These are phyloP conservation scores for Cladosporium phlei DNA, from an alignment of 2,329 filamentous ascomycete genomes.

Conservation along the genomic window DNA sequence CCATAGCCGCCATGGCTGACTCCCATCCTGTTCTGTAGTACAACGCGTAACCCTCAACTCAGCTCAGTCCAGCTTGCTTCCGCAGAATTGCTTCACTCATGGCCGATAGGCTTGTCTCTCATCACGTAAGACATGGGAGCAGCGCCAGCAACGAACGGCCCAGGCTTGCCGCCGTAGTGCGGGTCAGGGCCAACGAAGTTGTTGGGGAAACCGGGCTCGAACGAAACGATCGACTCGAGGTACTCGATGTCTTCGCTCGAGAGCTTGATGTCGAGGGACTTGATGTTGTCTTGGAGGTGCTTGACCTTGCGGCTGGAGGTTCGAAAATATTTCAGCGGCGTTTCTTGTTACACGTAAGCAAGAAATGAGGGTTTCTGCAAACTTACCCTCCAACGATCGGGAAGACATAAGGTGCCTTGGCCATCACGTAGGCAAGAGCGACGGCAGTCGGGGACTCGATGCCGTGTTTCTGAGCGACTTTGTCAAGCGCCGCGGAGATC, in stretches of 20 bases:
- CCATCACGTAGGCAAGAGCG: slow-evolving; percentile 66
- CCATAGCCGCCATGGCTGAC: no score
- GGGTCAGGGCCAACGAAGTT: slow-evolving; percentile 48
- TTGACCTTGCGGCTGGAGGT: slow-evolving; percentile 52
- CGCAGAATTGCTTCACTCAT: slow-evolving; percentile 25
- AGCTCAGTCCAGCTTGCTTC: no score
- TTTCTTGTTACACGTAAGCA: no score
- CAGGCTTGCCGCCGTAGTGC: slow-evolving; percentile 23
- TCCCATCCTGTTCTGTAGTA: no score
- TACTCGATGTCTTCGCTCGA: slow-evolving; percentile 58
- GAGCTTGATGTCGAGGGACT: slow-evolving; percentile 59
- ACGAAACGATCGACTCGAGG: slow-evolving; percentile 58
- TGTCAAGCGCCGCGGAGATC: slow-evolving; percentile 55
- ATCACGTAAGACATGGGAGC: slow-evolving; percentile 27
- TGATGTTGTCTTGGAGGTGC: slow-evolving; percentile 66
- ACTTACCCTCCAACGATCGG: slow-evolving; percentile 61
- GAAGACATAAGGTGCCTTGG: slow-evolving; percentile 67
- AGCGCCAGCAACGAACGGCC: slow-evolving; percentile 22
- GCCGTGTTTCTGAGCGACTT: slow-evolving; percentile 54
- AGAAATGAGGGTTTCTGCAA: no score
- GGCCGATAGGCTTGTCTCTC: slow-evolving; percentile 29
- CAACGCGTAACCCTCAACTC: no score
- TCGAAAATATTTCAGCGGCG: no score
- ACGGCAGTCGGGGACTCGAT: slow-evolving; percentile 30
- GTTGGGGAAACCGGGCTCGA: slow-evolving; percentile 64